phyloP scores from a whole-genome alignment of 257 asterid genomes.

The Ocimum tenuiflorum region DNA sequence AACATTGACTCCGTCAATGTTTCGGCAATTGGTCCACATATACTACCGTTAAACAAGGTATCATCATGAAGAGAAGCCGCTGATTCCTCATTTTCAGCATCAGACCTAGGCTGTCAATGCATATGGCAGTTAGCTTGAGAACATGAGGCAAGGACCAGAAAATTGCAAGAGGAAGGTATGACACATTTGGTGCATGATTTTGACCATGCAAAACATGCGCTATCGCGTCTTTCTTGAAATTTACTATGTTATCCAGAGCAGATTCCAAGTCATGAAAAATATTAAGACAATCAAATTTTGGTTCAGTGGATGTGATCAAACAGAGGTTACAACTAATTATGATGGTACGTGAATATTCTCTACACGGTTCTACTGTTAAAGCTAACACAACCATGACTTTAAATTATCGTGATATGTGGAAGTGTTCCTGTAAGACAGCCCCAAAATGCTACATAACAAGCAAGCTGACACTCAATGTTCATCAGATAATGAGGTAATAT shows the following conservation, averaged over 20 bases:
- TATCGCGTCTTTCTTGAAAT: background rate
- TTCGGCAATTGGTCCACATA: constrained; percentile 92
- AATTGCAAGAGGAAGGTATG: constrained; percentile 1
- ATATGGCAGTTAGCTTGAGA: constrained; percentile 13
- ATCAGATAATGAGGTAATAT: background rate
- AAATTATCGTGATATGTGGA: background rate
- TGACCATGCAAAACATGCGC: background rate
- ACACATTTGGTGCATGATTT: background rate
- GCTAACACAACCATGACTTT: background rate
- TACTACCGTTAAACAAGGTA: constrained; percentile 56
- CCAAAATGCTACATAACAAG: background rate
- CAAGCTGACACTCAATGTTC: background rate
- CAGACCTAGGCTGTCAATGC: constrained; percentile 44
- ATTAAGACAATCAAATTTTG: background rate
- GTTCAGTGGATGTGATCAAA: background rate
- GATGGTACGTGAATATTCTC: background rate
- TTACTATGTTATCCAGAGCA: background rate
- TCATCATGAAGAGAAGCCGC: constrained; percentile 25
- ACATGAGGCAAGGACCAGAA: constrained; percentile 8
- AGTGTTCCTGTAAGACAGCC: background rate
- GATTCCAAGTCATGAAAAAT: background rate
- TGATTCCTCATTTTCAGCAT: constrained; percentile 41
- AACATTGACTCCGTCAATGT: constrained; percentile 83
- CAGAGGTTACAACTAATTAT: background rate
- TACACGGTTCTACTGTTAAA: background rate